Evolutionary conservation across 2,329 filamentous ascomycete genomes (phyloP).

Genomic region (Talaromyces albobiverticillius): DNA sequence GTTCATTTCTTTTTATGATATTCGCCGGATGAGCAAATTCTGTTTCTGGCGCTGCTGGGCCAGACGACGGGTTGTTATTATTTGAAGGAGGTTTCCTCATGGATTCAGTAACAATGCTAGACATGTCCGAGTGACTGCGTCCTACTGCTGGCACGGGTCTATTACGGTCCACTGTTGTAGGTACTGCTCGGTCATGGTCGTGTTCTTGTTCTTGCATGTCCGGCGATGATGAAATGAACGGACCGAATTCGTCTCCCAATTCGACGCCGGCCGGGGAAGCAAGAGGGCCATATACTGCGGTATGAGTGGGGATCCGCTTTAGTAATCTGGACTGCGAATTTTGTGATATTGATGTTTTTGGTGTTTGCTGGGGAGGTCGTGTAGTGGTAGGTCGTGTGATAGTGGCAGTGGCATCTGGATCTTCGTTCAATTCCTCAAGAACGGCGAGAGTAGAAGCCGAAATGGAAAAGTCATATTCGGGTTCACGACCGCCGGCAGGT

Average conservation of each 20-base stretch:
- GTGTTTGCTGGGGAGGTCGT: background rate
- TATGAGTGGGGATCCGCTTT: slow-evolving; percentile 13
- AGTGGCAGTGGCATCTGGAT: background rate
- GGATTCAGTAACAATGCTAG: slow-evolving; percentile 4
- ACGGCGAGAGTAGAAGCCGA: slow-evolving; percentile 28
- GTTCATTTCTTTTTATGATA: slow-evolving; percentile 5
- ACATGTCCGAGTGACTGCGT: slow-evolving; percentile 15
- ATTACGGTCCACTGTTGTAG: background rate
- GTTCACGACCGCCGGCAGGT: background rate
- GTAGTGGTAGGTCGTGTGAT: too few species aligned
- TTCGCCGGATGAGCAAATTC: background rate
- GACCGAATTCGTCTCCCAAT: background rate
- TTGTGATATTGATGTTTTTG: slow-evolving; percentile 8
- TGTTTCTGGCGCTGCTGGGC: background rate
- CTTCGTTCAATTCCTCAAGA: slow-evolving; percentile 23
- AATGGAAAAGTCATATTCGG: slow-evolving; percentile 25
- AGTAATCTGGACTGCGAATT: slow-evolving; percentile 3
- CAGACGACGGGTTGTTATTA: background rate
- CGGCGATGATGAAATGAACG: background rate
- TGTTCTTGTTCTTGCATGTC: background rate
- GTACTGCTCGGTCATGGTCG: too few species aligned
- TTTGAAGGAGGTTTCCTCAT: background rate
- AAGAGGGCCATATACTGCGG: slow-evolving; percentile 9
- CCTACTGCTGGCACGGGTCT: background rate
- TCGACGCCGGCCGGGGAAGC: slow-evolving; percentile 10